Evolutionary conservation across 108 stramenopile species (phyloP).

Genomic region (Skeletonema potamos): DNA sequence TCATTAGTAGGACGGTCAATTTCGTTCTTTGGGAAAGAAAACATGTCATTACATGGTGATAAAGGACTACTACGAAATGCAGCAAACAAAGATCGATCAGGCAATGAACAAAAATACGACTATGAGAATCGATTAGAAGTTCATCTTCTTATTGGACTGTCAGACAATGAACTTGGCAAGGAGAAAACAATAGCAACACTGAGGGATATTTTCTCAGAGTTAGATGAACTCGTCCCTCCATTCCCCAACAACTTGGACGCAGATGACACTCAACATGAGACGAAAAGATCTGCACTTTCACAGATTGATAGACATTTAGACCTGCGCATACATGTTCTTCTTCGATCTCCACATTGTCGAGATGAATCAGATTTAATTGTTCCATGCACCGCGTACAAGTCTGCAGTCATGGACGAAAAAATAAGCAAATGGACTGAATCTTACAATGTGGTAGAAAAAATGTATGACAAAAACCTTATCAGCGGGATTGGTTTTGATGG

Average conservation of each 20-base stretch:
- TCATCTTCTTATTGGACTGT: constrained; percentile 28
- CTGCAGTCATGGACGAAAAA: not conserved
- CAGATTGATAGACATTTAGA: constrained; percentile 28
- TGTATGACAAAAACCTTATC: constrained; percentile 26
- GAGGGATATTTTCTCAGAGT: constrained; percentile 17
- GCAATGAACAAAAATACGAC: constrained; percentile 16
- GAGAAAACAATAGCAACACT: constrained; percentile 27
- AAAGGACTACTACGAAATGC: not conserved
- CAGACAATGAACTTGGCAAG: constrained; percentile 16
- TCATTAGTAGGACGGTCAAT: constrained; percentile 37
- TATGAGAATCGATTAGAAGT: constrained; percentile 40
- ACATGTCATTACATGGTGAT: constrained; percentile 2
- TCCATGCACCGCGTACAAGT: constrained; percentile 17
- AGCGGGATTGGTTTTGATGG: constrained; percentile 35
- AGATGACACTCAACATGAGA: constrained; percentile 2
- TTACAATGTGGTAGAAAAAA: constrained; percentile 23
- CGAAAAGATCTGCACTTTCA: not conserved
- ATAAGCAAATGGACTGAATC: constrained; percentile 24
- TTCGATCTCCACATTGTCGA: constrained; percentile 15
- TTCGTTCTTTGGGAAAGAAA: constrained; percentile 27
- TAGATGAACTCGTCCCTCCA: constrained; percentile 41
- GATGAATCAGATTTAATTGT: not conserved
- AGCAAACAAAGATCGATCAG: not conserved
- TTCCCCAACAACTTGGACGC: constrained; percentile 15
- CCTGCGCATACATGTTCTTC: constrained; percentile 32